A percentile compares a stretch with the other conserved stretches of the same genome.
phyloP scores from a whole-genome alignment of 345 rosid species.

The Eucalyptus curtisii region DNA sequence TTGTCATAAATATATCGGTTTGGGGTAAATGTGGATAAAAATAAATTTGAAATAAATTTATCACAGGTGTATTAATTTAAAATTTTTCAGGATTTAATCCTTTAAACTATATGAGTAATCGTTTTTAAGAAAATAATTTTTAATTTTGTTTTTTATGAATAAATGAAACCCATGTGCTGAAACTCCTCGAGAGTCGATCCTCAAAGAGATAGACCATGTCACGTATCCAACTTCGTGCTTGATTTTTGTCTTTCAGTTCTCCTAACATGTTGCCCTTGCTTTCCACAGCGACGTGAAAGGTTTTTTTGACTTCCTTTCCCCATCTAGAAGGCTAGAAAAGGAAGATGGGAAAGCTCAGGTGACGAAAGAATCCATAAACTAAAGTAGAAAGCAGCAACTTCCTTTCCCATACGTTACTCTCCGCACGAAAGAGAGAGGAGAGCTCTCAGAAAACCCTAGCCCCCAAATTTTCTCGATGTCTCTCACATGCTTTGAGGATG shows the following conservation, averaged over 20 bases:
- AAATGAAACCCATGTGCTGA: background rate
- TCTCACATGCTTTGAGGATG: background rate
- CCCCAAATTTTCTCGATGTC: background rate
- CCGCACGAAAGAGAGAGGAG: background rate
- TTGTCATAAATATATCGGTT: accelerated
- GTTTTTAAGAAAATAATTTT: too few species aligned
- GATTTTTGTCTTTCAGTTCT: background rate
- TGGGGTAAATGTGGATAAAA: too few species aligned
- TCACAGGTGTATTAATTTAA: accelerated
- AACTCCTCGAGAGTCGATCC: background rate
- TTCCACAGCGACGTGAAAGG: background rate
- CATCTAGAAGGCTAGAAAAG: background rate
- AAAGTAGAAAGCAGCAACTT: background rate
- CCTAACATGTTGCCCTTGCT: background rate
- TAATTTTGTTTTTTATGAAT: background rate
- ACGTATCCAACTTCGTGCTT: background rate
- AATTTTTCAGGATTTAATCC: too few species aligned
- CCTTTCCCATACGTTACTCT: background rate
- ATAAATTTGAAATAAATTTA: too few species aligned
- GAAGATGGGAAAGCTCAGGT: background rate
- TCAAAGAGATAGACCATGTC: background rate
- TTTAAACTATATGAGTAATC: background rate
- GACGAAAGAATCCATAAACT: background rate
- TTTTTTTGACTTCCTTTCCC: background rate
- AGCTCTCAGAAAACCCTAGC: background rate